Conservation (phyloP, 441 rosid genomes). For the Populus hybrid region DNA sequence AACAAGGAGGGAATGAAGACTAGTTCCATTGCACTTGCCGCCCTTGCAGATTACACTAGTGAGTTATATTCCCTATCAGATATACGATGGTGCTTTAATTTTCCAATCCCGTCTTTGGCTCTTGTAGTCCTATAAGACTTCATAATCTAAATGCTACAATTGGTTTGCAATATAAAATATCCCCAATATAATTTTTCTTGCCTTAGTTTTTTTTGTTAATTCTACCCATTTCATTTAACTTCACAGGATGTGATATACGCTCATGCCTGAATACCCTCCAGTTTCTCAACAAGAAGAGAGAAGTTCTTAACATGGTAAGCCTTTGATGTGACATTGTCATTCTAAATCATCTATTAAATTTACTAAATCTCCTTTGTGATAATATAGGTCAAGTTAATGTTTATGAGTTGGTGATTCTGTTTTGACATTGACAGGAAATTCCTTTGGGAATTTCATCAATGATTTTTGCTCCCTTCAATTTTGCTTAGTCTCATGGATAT, state of each 20-base stretch:
- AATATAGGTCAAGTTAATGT: background rate
- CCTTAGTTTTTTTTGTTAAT: constrained; percentile 6
- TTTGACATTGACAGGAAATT: background rate
- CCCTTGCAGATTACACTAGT: constrained; percentile 95
- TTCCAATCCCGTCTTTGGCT: constrained; percentile 6
- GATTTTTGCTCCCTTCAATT: background rate
- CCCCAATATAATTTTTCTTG: background rate
- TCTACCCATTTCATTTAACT: constrained; percentile 20
- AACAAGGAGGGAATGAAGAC: constrained; percentile 83
- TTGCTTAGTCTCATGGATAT: background rate
- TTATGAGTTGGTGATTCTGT: background rate
- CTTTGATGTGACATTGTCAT: constrained; percentile 13
- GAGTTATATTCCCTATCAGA: constrained; percentile 24
- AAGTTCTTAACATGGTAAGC: constrained; percentile 81
- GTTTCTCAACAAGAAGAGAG: constrained; percentile 90
- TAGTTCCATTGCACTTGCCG: constrained; percentile 79
- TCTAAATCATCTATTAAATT: background rate
- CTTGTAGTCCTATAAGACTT: background rate
- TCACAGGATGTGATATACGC: constrained; percentile 94
- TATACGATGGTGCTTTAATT: background rate
- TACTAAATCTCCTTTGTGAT: background rate
- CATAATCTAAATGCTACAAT: background rate
- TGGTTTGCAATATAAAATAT: background rate
- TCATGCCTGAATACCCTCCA: constrained; percentile 96
- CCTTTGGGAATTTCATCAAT: background rate